A percentile compares a stretch with the other conserved stretches of the same genome.
Evolutionary conservation across 2,329 filamentous ascomycete genomes (phyloP).

Genomic region (Hymenoscyphus repandus): DNA sequence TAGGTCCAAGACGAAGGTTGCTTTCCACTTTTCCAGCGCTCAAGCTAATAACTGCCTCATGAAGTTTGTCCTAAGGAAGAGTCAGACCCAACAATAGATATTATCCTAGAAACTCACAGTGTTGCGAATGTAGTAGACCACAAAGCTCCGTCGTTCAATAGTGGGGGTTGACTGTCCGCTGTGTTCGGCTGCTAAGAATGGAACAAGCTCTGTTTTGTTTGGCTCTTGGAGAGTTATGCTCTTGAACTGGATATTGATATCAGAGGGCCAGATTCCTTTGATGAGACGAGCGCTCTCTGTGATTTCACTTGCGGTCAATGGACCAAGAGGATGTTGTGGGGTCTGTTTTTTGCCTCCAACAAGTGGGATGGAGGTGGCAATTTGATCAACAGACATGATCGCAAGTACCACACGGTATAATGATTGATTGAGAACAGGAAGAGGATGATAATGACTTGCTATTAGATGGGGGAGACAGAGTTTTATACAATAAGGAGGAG

Average conservation of each 20-base stretch:
- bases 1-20: conserved; percentile 53
- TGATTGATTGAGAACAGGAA: background rate
- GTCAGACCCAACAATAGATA: too few species aligned
- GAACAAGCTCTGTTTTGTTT: conserved; percentile 45
- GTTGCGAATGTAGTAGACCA: conserved; percentile 54
- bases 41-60: conserved; percentile 53
- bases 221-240: conserved; percentile 55
- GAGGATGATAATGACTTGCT: background rate
- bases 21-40: conserved; percentile 44
- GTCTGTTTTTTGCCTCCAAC: conserved; percentile 21
- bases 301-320: conserved; percentile 54
- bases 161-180: conserved; percentile 34
- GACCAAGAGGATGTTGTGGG: conserved; percentile 51
- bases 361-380: conserved; percentile 21
- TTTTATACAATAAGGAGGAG: background rate
- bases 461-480: background rate
- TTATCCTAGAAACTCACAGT: conserved; percentile 42
- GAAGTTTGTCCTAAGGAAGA: conserved; percentile 49
- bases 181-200: conserved; percentile 46
- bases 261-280: conserved; percentile 47
- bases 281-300: conserved; percentile 44
- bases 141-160: conserved; percentile 46
- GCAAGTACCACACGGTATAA: background rate
- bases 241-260: conserved; percentile 56
- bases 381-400: conserved; percentile 24